These are phyloP conservation scores for Zymoseptoria crescenta DNA, from an alignment of 2,329 filamentous ascomycete genomes.

Conservation along the genomic window DNA sequence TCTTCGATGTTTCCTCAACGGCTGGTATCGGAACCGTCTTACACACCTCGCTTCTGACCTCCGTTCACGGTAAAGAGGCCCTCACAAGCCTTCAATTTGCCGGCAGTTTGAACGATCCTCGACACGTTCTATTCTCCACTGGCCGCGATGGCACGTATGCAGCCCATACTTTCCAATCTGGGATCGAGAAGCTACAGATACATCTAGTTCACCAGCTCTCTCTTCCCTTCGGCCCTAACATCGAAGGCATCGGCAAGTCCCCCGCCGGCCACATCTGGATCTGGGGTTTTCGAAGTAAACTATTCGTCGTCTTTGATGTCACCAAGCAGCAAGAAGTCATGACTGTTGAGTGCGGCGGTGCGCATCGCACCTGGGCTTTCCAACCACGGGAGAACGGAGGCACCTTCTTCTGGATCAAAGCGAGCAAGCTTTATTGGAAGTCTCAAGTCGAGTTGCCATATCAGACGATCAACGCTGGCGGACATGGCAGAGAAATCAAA, in stretches of 20 bases:
- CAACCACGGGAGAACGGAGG: conserved; percentile 33
- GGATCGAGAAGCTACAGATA: conserved; percentile 30
- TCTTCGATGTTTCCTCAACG: conserved; percentile 20
- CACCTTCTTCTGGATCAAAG: conserved; percentile 68
- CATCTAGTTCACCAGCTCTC: conserved; percentile 58
- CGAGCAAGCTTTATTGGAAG: conserved; percentile 29
- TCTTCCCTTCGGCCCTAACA: conserved; percentile 64
- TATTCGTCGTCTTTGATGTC: conserved; percentile 77
- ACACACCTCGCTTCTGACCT: conserved; percentile 12
- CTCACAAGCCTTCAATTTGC: conserved; percentile 54
- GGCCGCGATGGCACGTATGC: conserved; percentile 70
- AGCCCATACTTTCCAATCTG: conserved; percentile 44
- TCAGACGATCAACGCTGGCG: conserved; percentile 54
- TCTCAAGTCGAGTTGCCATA: conserved; percentile 12
- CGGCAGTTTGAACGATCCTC: conserved; percentile 22
- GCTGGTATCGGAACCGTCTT: neutral
- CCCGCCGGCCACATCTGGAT: conserved; percentile 53
- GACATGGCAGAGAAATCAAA: conserved; percentile 83
- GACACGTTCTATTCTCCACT: conserved; percentile 56
- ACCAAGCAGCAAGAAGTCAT: conserved; percentile 61
- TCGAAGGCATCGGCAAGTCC: conserved; percentile 64
- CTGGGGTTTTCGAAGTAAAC: conserved; percentile 71
- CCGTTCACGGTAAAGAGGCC: conserved; percentile 49
- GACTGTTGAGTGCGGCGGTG: conserved; percentile 72
- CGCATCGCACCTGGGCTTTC: conserved; percentile 69